Conservation (phyloP, 352 stramenopile genomes). For the Pseudoperonospora humuli region DNA sequence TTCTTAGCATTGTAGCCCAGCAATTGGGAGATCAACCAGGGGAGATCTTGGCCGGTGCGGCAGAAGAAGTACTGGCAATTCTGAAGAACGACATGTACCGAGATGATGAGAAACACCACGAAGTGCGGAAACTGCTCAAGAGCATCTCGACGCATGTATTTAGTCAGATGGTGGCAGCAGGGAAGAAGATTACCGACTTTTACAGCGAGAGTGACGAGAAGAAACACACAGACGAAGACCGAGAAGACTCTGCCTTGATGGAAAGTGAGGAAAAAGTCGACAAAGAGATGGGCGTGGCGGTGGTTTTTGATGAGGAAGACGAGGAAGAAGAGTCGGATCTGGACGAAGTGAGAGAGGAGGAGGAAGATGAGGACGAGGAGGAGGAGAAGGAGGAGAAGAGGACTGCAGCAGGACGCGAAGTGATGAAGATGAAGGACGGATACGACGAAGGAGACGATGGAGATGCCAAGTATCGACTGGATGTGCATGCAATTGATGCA, state of each 20-base stretch:
- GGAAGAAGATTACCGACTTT: slow-evolving; percentile 88
- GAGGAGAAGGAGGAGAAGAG: slow-evolving; percentile 41
- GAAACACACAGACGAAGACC: slow-evolving; percentile 20
- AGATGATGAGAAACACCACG: slow-evolving; percentile 76
- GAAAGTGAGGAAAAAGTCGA: slow-evolving; percentile 71
- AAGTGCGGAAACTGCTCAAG: slow-evolving; percentile 85
- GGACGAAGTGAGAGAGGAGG: slow-evolving; percentile 82
- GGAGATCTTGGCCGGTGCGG: slow-evolving; percentile 87
- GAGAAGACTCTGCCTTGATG: not conserved
- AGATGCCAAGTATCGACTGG: slow-evolving; percentile 74
- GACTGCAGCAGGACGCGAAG: slow-evolving; percentile 16
- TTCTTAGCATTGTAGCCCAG: slow-evolving; percentile 71
- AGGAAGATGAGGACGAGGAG: slow-evolving; percentile 60
- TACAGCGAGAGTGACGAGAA: slow-evolving; percentile 25
- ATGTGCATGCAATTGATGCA: slow-evolving; percentile 95
- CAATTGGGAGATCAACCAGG: slow-evolving; percentile 82
- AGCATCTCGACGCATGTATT: slow-evolving; percentile 65
- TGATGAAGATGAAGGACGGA: slow-evolving; percentile 70
- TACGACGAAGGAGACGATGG: slow-evolving; percentile 58
- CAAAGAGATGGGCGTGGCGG: slow-evolving; percentile 97
- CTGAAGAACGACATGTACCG: slow-evolving; percentile 87
- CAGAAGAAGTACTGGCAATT: slow-evolving; percentile 89
- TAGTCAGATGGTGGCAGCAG: slow-evolving; percentile 74
- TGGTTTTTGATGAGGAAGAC: slow-evolving; percentile 97
- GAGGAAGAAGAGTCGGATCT: slow-evolving; percentile 92